Base-by-base conservation (phyloP, 2,329 filamentous ascomycete genomes). In the Fusarium aywerte region DNA sequence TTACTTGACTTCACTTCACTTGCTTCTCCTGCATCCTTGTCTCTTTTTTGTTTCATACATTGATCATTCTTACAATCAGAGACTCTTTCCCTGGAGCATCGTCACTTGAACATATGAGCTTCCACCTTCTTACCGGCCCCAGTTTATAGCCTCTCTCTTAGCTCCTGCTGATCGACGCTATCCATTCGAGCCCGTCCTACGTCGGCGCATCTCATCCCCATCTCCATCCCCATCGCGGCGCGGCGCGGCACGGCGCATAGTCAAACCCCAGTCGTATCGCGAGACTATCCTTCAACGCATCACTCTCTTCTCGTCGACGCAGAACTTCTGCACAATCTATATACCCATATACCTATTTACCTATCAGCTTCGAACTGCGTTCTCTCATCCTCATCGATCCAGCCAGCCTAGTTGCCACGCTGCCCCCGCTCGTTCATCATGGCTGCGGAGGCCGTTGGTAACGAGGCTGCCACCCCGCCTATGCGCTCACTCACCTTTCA, bases 401-500 rank as follows among this genome's bases (percentile, higher is more conserved):
- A 61, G 40, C 31, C 53, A 38, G 44, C 60, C 53, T 51, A 53
- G 48, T 70, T 62, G 61, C 59, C 62, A 60, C 62, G 58, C 66
- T 66, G 53, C 62, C 66, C 66, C 66, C 62, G 58, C 66, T 69
- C 61, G 48, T 63, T 53, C 62, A 73, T 67, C 73, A 82, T 82
- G 80, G 75, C 76, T 60, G 74, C 75, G 63, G 70, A 73, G 69
- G 69, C 72, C 70, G 73, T 68, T 66, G 71, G 72, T 71, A 69
- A 73, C 70, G 70, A 75, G 73, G 68, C 73, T 65, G 48, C 54
- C 52, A 49, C 60, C 52, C 65, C 62, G 42, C 52, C 63, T 54
- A 71, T 58, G 35, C 58, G 60, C 38, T 43, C 36, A 15, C 71
- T 77, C 48, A 70, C 68, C 20, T 79, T 85, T 62, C 73, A 82